These are phyloP conservation scores for Pisolithus marmoratus DNA, from an alignment of 768 basidiomycete genomes.

Conservation along the genomic window DNA sequence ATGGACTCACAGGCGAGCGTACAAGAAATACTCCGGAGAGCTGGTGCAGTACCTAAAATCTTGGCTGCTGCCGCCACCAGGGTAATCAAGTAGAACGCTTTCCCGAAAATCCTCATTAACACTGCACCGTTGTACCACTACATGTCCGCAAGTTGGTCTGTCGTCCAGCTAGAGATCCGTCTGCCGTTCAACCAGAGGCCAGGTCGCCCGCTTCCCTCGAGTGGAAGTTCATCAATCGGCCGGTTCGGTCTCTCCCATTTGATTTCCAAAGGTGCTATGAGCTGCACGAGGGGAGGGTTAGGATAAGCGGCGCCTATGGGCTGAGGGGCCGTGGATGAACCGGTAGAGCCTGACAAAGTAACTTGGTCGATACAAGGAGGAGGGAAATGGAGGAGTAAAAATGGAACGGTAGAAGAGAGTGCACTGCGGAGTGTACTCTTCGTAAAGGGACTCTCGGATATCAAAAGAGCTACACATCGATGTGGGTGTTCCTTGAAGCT, in stretches of 20 bases:
- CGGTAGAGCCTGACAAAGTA: not conserved
- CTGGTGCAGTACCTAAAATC: no score
- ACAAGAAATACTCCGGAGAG: no score
- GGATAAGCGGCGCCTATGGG: slow-evolving; percentile 12
- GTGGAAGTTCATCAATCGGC: not conserved
- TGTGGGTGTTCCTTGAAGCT: not conserved
- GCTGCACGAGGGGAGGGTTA: slow-evolving; percentile 15
- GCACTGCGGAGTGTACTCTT: slow-evolving; percentile 62
- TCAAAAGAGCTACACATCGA: slow-evolving; percentile 56
- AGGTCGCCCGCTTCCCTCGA: slow-evolving; percentile 23
- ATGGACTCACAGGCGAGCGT: no score
- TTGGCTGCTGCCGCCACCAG: no score
- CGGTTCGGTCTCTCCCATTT: slow-evolving; percentile 17
- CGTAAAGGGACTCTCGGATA: slow-evolving; percentile 81
- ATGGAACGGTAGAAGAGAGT: slow-evolving; percentile 68
- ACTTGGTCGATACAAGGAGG: not conserved
- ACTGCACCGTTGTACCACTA: no score
- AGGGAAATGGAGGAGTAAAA: slow-evolving; percentile 77
- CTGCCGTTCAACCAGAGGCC: slow-evolving; percentile 39
- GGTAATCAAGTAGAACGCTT: no score
- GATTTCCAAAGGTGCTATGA: slow-evolving; percentile 17
- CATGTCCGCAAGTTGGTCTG: no score
- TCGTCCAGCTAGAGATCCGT: slow-evolving; percentile 16
- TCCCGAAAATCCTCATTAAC: no score
- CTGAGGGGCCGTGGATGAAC: not conserved